Evolutionary conservation across 2,329 filamentous ascomycete species (phyloP), one percentile per base, ranked within the genome.

Genomic region (Fulvia fulva): DNA sequence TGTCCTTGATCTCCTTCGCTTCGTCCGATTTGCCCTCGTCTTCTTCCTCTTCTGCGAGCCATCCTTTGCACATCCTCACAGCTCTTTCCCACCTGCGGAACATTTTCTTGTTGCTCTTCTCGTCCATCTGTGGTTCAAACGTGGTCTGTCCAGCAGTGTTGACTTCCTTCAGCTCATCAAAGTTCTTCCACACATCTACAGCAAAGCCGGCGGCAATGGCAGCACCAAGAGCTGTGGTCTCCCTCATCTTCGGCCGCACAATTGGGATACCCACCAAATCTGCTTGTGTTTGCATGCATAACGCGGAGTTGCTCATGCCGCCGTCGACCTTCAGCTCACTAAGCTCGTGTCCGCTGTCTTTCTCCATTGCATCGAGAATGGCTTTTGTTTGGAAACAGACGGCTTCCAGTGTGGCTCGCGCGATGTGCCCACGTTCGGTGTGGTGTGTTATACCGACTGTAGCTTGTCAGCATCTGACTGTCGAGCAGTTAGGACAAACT

Each of bases 341-440:
- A 28, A 96, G 82, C 64, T 85, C 84, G 71, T 92, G 87, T 28
- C 87, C 86, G 55, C 87, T 91, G 75, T 96, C 91, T 67, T 87
- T 86, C 70, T 89, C 90, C 91, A 96, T 96, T 61, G 91, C 90
- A 70, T 94, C 87, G 21, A 96, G 82, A 67, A 96, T 96, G n/a
- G 91, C 91, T 68, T 91, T 91, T 21, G 90, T 96, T 75, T 96
- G 91, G 79, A 90, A 95, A 77, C 91, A 96, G 34, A 90, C 92
- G 4, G 91, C 91, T 76, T 96, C 91, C 53, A 96, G 83, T 0
- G 91, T 96, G 37, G 91, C 91, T 62, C 91, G 87, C 47, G 90
- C 91, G 66, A 96, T 90, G 73, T 96, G 91, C n/a, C 90, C 90
- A 67, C 87, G 87, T 70, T 91, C 83, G 0, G 91, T 96, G 76